Conservation (phyloP, 2,329 filamentous ascomycete species). For the Phaeosphaeriaceae sp. region DNA sequence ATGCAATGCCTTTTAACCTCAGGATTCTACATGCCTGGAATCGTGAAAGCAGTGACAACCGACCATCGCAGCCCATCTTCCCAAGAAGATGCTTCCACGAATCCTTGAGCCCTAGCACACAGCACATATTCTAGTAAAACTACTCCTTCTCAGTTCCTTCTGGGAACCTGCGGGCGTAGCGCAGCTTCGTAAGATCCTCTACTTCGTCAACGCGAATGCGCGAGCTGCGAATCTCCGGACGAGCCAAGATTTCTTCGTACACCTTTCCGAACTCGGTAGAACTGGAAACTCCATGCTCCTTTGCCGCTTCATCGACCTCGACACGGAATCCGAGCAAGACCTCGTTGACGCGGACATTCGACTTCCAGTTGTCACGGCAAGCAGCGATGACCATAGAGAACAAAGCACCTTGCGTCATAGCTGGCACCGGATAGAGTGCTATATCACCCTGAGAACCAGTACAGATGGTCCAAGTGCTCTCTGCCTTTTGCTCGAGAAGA, state of each 20-base stretch:
- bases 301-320: constrained; percentile 9
- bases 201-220: constrained; percentile 4
- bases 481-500: constrained; percentile 9
- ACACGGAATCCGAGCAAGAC: constrained; percentile 39
- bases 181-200: constrained; percentile 4
- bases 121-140: no score
- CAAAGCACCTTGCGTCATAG: constrained; percentile 45
- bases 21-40: no score
- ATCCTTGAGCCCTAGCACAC: no score
- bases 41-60: no score
- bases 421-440: background rate
- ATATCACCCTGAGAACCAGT: constrained; percentile 13
- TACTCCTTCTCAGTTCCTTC: no score
- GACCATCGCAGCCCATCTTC: no score
- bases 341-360: constrained; percentile 51
- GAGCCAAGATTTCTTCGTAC: constrained; percentile 7
- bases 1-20: no score
- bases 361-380: constrained; percentile 32
- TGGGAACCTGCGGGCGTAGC: background rate
- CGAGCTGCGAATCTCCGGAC: background rate
- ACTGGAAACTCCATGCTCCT: constrained; percentile 5
- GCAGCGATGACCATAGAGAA: constrained; percentile 45
- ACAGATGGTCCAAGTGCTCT: constrained; percentile 11
- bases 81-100: no score
- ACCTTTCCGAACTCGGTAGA: constrained; percentile 6